These are phyloP conservation scores for Exophiala dermatitidis DNA, from an alignment of 2,329 filamentous ascomycete genomes.

Conservation along the genomic window DNA sequence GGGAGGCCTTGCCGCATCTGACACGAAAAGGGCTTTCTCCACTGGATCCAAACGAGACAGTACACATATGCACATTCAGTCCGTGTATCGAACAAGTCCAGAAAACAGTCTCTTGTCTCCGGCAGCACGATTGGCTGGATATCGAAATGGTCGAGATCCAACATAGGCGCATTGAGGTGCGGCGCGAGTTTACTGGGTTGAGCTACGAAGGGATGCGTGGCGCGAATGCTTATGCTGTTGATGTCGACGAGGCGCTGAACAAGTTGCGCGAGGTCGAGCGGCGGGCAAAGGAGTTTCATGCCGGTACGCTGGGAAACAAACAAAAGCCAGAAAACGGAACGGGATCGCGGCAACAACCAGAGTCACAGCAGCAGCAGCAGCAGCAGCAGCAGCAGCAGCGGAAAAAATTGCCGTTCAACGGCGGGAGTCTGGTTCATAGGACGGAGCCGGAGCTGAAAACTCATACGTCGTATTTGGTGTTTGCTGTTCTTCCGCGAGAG, in stretches of 20 bases:
- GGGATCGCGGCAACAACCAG: too few species aligned
- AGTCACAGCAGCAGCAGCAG: conserved; percentile 13
- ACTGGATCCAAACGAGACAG: conserved; percentile 63
- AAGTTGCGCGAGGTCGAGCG: conserved; percentile 67
- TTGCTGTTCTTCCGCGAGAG: conserved; percentile 77
- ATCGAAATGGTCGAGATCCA: conserved; percentile 89
- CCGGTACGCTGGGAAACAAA: conserved; percentile 28
- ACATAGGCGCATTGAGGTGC: conserved; percentile 71
- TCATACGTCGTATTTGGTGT: conserved; percentile 94
- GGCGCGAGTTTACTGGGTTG: conserved; percentile 71
- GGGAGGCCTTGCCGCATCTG: conserved; percentile 44
- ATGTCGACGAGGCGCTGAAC: conserved; percentile 70
- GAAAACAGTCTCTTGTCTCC: conserved; percentile 71
- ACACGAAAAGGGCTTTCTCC: conserved; percentile 41
- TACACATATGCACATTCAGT: conserved; percentile 86
- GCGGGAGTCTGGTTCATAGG: conserved; percentile 71
- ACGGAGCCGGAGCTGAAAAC: conserved; percentile 86
- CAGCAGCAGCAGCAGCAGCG: conserved; percentile 24
- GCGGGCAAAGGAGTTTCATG: conserved; percentile 59
- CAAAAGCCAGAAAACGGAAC: conserved; percentile 20
- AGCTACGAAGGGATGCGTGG: conserved; percentile 60
- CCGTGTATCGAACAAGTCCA: conserved; percentile 96
- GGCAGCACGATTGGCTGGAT: conserved; percentile 77
- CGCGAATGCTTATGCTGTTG: conserved; percentile 61
- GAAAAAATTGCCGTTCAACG: conserved; percentile 56